Percentiles rank a stretch among this genome's conserved stretches.
These are phyloP conservation scores for Blastocystis sp. DNA, from an alignment of 352 stramenopile species.

Conservation along the genomic window DNA sequence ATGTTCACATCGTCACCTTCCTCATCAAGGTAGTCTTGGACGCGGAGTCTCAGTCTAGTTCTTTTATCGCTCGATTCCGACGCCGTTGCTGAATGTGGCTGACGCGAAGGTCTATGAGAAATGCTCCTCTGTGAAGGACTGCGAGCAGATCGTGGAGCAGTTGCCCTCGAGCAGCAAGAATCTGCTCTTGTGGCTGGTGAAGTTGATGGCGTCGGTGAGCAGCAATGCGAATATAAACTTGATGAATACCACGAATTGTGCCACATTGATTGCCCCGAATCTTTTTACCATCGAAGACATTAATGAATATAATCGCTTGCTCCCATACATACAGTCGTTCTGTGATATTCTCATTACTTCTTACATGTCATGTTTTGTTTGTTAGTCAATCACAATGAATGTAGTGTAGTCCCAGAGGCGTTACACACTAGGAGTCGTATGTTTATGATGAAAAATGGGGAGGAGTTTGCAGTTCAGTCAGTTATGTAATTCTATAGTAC, in stretches of 20 bases:
- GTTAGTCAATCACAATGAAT: background rate
- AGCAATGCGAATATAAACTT: background rate
- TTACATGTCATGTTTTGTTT: background rate
- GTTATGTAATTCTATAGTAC: background rate
- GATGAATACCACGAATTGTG: constrained; percentile 20
- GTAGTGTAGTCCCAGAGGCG: background rate
- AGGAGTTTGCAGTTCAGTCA: background rate
- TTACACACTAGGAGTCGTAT: background rate
- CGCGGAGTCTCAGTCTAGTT: background rate
- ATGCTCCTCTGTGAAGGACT: background rate
- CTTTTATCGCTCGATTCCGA: background rate
- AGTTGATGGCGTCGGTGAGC: background rate
- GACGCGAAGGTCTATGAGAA: background rate
- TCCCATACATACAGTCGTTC: background rate
- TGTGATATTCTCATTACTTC: background rate
- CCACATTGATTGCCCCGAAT: constrained; percentile 2
- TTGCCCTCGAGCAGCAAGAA: background rate
- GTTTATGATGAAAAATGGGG: background rate
- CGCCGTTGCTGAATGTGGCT: background rate
- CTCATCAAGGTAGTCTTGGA: background rate
- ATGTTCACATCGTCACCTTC: background rate
- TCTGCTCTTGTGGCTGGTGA: constrained; percentile 16
- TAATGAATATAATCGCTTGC: background rate
- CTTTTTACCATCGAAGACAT: constrained; percentile 16
- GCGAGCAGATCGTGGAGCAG: background rate